Evolutionary conservation across 176 grass and related monocot genomes (phyloP).

Genomic region (Cymbopogon citratus): DNA sequence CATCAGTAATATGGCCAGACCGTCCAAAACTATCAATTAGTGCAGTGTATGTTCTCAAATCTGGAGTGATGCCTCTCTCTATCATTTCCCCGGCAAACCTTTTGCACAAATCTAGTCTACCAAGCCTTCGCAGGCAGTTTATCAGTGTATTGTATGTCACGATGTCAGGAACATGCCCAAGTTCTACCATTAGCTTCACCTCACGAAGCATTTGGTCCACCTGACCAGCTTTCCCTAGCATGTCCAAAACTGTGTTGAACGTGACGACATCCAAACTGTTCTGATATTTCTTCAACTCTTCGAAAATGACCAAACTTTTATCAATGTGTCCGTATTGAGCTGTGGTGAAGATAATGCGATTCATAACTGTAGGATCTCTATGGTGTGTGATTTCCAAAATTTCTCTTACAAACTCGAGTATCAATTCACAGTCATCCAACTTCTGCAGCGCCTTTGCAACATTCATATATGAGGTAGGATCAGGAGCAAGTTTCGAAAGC

Average conservation of each 20-base stretch:
- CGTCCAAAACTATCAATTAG: constrained; percentile 69
- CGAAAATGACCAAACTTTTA: constrained; percentile 68
- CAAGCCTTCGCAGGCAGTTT: constrained; percentile 65
- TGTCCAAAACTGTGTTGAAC: constrained; percentile 70
- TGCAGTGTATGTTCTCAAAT: constrained; percentile 74
- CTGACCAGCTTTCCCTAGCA: constrained; percentile 65
- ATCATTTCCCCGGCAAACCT: constrained; percentile 56
- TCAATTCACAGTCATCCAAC: constrained; percentile 38
- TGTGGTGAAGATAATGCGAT: constrained; percentile 49
- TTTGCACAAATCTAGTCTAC: constrained; percentile 59
- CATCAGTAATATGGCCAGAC: constrained; percentile 55
- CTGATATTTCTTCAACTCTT: constrained; percentile 62
- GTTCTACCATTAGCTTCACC: constrained; percentile 58
- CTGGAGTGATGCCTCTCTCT: constrained; percentile 52
- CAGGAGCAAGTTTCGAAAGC: constrained; percentile 53
- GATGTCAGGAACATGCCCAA: constrained; percentile 58
- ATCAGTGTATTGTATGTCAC: constrained; percentile 89
- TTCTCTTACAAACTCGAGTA: constrained; percentile 63
- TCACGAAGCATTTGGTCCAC: constrained; percentile 66
- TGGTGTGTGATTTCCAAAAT: constrained; percentile 50
- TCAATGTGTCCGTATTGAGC: constrained; percentile 51
- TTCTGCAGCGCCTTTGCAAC: constrained; percentile 64
- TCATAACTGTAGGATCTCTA: constrained; percentile 63
- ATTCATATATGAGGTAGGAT: constrained; percentile 57
- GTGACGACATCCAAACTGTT: constrained; percentile 54